Base-by-base conservation (phyloP, 768 basidiomycete genomes). In the Suillus placidus region DNA sequence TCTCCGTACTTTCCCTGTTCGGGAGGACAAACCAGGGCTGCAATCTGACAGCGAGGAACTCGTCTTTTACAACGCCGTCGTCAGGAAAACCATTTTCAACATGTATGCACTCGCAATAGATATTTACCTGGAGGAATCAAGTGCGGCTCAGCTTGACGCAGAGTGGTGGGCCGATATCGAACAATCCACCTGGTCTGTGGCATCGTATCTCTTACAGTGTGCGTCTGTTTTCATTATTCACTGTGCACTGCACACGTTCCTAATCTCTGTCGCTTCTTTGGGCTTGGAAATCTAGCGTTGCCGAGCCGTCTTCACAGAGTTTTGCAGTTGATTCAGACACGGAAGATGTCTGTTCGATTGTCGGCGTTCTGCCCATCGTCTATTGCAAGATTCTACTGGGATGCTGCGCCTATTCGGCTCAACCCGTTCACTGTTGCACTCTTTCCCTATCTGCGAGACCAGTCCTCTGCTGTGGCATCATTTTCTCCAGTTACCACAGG, bases 91-190 rank as follows among this genome's bases (percentile, higher is more conserved):
- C 5, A 77, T 85, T 0, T 80, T 87, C 6, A 83, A 82, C 9
- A 66, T 92, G 18, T 94, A 94, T 71, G 80, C 86, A 6, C 83
- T 89, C 62, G 83, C 87, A 1, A 77, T 95, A 71, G 85, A 93
- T 67, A 71, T 80, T 26, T 86, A 88, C 64, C 75, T 97, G 65
- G 72, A 80, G 12, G 87, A 93, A 71, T 92, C 95, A 1, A 80
- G 85, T 10, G 75, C 87, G 40, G 86, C 88, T 14, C 94, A 95
- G 70, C 77, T 82, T 8, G 93, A 95, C 71, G 87, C 92, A 23
- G 86, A 91, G 54, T 97, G 92, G 91, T 98, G 95, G 95, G 82
- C 84, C 18, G 84, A 87, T 35, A 74, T 91, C 49, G 88, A 90
- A 67, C 82, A 86, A 38, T 93, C 91, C 4, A 72, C 80, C 34